A percentile compares a stretch with the other conserved stretches of the same genome.
Conservation (phyloP, 208 protist species). For the Leishmania amazonensis region DNA sequence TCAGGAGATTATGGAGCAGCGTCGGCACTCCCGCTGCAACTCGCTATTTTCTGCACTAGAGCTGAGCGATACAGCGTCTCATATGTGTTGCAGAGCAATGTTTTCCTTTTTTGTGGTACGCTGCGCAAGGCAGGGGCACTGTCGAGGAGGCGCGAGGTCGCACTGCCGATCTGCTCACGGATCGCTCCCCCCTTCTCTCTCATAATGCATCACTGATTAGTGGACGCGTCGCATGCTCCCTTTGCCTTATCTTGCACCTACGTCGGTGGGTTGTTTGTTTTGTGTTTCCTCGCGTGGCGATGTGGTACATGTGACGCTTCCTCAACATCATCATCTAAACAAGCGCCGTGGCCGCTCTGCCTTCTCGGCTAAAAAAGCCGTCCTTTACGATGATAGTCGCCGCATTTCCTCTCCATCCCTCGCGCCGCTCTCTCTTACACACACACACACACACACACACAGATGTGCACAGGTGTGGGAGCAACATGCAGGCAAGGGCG, state of each 20-base stretch:
- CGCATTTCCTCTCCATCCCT: not conserved
- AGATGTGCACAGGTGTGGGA: not conserved
- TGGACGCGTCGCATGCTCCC: not conserved
- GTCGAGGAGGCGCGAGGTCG: not conserved
- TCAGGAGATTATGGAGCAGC: slow-evolving; percentile 6
- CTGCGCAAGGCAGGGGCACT: not conserved
- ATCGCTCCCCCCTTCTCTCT: not conserved
- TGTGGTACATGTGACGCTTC: not conserved
- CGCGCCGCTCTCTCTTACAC: not conserved
- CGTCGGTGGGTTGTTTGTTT: not conserved
- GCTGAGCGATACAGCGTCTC: not conserved
- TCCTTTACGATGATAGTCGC: not conserved
- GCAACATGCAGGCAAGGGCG: not conserved
- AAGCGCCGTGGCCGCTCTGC: not conserved
- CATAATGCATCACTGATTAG: not conserved
- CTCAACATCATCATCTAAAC: not conserved
- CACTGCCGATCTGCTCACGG: not conserved
- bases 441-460: not conserved
- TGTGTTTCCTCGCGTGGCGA: not conserved
- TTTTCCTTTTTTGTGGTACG: not conserved
- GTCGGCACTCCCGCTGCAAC: slow-evolving; percentile 1
- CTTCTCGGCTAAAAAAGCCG: not conserved
- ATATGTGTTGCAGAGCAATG: not conserved
- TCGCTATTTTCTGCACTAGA: slow-evolving; percentile 10
- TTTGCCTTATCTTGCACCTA: not conserved